phyloP scores from a whole-genome alignment of 2,329 filamentous ascomycete species.

The Conoideocrella luteorostrata region DNA sequence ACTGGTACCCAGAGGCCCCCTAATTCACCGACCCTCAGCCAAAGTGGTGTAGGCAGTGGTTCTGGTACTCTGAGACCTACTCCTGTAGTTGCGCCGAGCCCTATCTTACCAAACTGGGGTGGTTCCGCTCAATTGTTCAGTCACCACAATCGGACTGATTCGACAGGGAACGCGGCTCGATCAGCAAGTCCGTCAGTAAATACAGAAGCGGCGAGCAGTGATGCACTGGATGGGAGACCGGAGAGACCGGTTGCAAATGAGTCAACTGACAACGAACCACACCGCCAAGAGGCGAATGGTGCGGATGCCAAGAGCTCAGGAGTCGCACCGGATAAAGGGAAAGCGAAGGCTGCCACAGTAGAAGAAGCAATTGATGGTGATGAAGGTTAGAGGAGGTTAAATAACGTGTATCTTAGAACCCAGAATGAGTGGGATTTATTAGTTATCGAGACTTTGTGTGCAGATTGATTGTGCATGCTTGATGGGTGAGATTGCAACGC shows the following conservation, averaged over 20 bases:
- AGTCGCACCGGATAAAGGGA: conserved; percentile 28
- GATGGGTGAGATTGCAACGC: no score
- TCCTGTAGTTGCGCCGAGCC: conserved; percentile 41
- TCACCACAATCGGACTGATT: conserved; percentile 21
- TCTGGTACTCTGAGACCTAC: conserved; percentile 15
- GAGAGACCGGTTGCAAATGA: background rate
- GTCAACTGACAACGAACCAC: background rate
- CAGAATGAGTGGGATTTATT: no score
- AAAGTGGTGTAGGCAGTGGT: background rate
- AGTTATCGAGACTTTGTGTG: no score
- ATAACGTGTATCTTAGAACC: no score
- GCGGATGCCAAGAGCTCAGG: background rate
- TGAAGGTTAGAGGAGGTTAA: background rate
- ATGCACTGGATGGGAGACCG: background rate
- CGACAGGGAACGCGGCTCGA: conserved; percentile 13
- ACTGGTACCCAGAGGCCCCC: background rate
- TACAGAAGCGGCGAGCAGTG: background rate
- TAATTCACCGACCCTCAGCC: background rate
- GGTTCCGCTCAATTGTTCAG: conserved; percentile 43
- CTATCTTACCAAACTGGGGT: conserved; percentile 45
- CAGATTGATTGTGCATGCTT: no score
- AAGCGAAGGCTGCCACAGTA: conserved; percentile 39
- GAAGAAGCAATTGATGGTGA: conserved; percentile 38
- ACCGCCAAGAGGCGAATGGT: background rate
- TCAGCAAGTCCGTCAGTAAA: conserved; percentile 7